These are phyloP conservation scores for Ascochyta koolunga DNA, from an alignment of 2,329 filamentous ascomycete species.

Conservation along the genomic window DNA sequence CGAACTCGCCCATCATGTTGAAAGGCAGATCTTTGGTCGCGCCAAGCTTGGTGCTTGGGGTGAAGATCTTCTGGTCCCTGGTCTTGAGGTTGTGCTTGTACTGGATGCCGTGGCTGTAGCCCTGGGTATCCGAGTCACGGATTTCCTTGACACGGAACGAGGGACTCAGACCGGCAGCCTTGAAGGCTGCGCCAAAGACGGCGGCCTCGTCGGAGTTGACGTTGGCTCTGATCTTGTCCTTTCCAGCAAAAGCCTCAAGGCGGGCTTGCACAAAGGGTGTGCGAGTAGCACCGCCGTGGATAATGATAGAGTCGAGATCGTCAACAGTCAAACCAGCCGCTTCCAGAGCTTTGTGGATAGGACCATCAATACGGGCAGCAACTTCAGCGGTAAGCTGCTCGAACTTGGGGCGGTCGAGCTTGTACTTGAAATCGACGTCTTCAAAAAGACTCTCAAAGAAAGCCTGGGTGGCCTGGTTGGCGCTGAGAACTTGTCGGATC, in stretches of 20 bases:
- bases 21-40: conserved; percentile 84
- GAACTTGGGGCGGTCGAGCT: conserved; percentile 78
- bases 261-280: conserved; percentile 94
- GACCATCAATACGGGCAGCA: conserved; percentile 69
- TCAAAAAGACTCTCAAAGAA: conserved; percentile 91
- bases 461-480: conserved; percentile 80
- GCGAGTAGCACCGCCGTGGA: conserved; percentile 87
- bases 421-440: conserved; percentile 92
- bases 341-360: conserved; percentile 76
- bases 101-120: conserved; percentile 76
- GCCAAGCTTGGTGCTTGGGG: conserved; percentile 75
- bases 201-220: conserved; percentile 98
- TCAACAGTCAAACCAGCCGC: conserved; percentile 73
- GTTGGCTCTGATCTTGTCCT: conserved; percentile 85
- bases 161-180: conserved; percentile 87
- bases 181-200: conserved; percentile 94
- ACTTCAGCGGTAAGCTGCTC: conserved; percentile 76
- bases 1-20: conserved; percentile 80
- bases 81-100: conserved; percentile 74
- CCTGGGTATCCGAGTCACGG: conserved; percentile 75
- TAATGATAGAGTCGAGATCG: conserved; percentile 87
- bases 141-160: conserved; percentile 99
- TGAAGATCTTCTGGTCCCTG: conserved; percentile 83
- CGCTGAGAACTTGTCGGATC: conserved; percentile 86
- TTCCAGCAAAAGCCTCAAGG: conserved; percentile 76